Percentiles rank a stretch among this genome's conserved stretches.
Conservation (phyloP, 225 moss, liverwort and hornwort genomes). For the Thuidium tamariscinum region DNA sequence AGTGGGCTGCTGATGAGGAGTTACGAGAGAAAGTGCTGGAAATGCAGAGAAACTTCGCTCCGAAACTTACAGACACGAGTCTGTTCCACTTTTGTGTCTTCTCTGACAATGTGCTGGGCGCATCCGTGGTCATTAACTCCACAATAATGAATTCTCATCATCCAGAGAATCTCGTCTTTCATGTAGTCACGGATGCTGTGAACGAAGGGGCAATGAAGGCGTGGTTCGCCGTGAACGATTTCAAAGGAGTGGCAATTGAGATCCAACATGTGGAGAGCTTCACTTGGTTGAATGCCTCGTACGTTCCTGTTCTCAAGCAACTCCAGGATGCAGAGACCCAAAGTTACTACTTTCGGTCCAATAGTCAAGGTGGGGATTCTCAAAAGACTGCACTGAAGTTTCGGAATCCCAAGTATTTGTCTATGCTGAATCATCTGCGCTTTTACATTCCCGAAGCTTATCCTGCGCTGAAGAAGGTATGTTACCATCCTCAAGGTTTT, state of each 20-base stretch:
- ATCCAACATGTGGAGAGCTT: conserved; percentile 72
- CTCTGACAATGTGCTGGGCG: conserved; percentile 83
- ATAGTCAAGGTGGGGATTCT: conserved; percentile 25
- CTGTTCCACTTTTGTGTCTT: conserved; percentile 82
- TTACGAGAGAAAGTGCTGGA: conserved; percentile 16
- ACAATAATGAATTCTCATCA: conserved; percentile 53
- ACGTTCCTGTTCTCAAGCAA: conserved; percentile 88
- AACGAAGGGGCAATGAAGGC: conserved; percentile 89
- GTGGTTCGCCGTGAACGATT: conserved; percentile 64
- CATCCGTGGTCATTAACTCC: conserved; percentile 84
- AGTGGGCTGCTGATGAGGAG: conserved; percentile 52
- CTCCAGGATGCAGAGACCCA: conserved; percentile 74
- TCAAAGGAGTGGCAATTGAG: conserved; percentile 67
- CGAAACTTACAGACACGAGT: conserved; percentile 52
- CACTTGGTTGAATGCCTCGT: conserved; percentile 79
- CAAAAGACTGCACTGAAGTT: conserved; percentile 66
- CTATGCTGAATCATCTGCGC: conserved; percentile 55
- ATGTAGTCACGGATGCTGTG: conserved; percentile 82
- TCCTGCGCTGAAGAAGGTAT: conserved; percentile 43
- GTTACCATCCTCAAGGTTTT: neutral
- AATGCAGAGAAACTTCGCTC: neutral
- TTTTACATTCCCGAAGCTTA: conserved; percentile 58
- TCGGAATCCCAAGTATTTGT: conserved; percentile 69
- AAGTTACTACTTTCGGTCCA: conserved; percentile 77
- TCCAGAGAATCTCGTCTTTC: conserved; percentile 71